Evolutionary conservation across 2,329 filamentous ascomycete genomes (phyloP).

Genomic region (Neodidymelliopsis sp.): DNA sequence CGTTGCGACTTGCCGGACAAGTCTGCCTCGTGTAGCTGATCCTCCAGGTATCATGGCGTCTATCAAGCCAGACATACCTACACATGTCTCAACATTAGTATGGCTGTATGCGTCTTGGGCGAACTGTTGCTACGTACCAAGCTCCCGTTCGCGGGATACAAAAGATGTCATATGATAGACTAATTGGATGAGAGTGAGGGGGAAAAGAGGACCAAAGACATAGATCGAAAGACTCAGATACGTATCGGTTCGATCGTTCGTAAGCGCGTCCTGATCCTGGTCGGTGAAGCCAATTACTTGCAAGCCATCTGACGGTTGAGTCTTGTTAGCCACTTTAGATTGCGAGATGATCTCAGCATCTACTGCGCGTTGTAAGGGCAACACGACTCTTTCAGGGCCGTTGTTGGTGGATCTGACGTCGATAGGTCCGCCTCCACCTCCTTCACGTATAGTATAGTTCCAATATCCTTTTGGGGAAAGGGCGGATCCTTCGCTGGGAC

Average conservation of each 20-base stretch:
- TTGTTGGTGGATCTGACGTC: slow-evolving; percentile 28
- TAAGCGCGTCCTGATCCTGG: slow-evolving; percentile 20
- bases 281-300: slow-evolving; percentile 27
- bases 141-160: slow-evolving; percentile 33
- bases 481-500: slow-evolving; percentile 41
- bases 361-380: slow-evolving; percentile 35
- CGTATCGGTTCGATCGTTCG: slow-evolving; percentile 17
- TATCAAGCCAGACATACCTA: slow-evolving; percentile 32
- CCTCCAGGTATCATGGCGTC: slow-evolving; percentile 38
- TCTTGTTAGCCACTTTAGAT: slow-evolving; percentile 27
- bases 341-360: slow-evolving; percentile 52
- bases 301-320: slow-evolving; percentile 12
- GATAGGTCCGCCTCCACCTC: slow-evolving; percentile 2
- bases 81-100: neutral
- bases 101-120: too few relatives aligned
- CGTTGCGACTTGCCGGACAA: slow-evolving; percentile 30
- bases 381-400: slow-evolving; percentile 22
- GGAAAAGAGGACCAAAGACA: slow-evolving; percentile 33
- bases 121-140: slow-evolving; percentile 15
- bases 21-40: slow-evolving; percentile 24
- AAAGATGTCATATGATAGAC: slow-evolving; percentile 38
- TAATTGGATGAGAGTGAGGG: slow-evolving; percentile 29
- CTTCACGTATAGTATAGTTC: slow-evolving; percentile 37
- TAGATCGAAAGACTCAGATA: slow-evolving; percentile 25
- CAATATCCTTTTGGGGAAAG: slow-evolving; percentile 24